A percentile compares a stretch with the other conserved stretches of the same genome.
These are phyloP conservation scores for Microglena sp. DNA, from an alignment of 139 green algal genomes.

Conservation along the genomic window DNA sequence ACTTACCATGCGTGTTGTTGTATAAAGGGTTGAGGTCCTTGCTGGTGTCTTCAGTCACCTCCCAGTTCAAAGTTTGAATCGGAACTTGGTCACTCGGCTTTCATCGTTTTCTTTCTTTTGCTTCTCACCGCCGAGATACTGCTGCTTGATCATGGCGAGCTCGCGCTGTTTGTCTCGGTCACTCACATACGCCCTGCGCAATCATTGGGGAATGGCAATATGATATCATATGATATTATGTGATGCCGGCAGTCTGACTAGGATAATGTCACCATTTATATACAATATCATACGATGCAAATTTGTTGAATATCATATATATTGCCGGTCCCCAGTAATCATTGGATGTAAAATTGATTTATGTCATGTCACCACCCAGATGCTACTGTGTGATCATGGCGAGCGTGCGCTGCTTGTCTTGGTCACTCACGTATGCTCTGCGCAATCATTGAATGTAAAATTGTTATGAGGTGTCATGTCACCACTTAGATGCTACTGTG, in stretches of 20 bases:
- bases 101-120: conserved; percentile 65
- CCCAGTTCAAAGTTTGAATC: conserved; percentile 97
- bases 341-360: too few relatives aligned
- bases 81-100: conserved; percentile 83
- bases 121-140: conserved; percentile 80
- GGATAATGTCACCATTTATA: too few relatives aligned
- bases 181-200: conserved; percentile 17
- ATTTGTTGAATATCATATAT: too few relatives aligned
- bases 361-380: conserved; percentile 66
- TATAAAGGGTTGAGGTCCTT: conserved; percentile 89
- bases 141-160: conserved; percentile 83
- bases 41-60: conserved; percentile 86
- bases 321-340: too few relatives aligned
- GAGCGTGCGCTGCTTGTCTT: conserved; percentile 75
- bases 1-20: conserved; percentile 63
- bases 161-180: conserved; percentile 75
- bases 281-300: too few relatives aligned
- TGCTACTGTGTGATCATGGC: conserved; percentile 90
- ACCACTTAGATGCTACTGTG: too few relatives aligned
- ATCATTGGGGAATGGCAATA: too few relatives aligned
- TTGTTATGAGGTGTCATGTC: too few relatives aligned
- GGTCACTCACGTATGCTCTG: conserved; percentile 32
- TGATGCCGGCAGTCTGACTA: too few relatives aligned
- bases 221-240: too few relatives aligned
- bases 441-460: too few relatives aligned